Conservation (phyloP, 2,329 filamentous ascomycete genomes). For the Fusarium subglutinans region DNA sequence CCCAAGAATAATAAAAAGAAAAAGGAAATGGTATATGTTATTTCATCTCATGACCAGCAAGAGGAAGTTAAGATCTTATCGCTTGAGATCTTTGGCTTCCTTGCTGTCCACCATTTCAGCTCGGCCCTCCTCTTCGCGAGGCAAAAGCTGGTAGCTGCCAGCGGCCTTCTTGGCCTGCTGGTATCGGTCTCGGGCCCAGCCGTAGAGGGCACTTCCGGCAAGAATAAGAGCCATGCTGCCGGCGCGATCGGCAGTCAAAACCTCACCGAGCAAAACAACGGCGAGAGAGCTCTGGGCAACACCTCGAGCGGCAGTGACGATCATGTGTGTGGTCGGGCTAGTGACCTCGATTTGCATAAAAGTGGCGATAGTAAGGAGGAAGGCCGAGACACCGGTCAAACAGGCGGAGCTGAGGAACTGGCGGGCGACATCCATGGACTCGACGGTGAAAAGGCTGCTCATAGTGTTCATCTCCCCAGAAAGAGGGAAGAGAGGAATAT, state of each 20-base stretch:
- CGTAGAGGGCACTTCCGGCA: slow-evolving; percentile 38
- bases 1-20: slow-evolving; percentile 18
- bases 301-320: slow-evolving; percentile 41
- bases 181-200: slow-evolving; percentile 41
- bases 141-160: slow-evolving; percentile 38
- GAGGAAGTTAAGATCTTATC: background rate
- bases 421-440: slow-evolving; percentile 25
- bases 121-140: slow-evolving; percentile 31
- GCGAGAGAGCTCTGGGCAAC: slow-evolving; percentile 41
- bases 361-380: slow-evolving; percentile 41
- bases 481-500: slow-evolving; percentile 39
- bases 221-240: slow-evolving; percentile 42
- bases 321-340: slow-evolving; percentile 42
- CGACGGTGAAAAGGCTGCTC: slow-evolving; percentile 29
- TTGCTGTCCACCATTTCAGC: slow-evolving; percentile 28
- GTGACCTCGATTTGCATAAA: slow-evolving; percentile 44
- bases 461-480: slow-evolving; percentile 37
- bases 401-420: slow-evolving; percentile 37
- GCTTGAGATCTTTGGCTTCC: slow-evolving; percentile 25
- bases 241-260: slow-evolving; percentile 38
- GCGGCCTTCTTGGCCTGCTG: slow-evolving; percentile 38
- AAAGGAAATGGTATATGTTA: slow-evolving; percentile 15
- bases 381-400: slow-evolving; percentile 39
- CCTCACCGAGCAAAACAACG: slow-evolving; percentile 39
- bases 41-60: slow-evolving; percentile 1